phyloP scores from a whole-genome alignment of 345 rosid species.

The Aquilaria yunnanensis region DNA sequence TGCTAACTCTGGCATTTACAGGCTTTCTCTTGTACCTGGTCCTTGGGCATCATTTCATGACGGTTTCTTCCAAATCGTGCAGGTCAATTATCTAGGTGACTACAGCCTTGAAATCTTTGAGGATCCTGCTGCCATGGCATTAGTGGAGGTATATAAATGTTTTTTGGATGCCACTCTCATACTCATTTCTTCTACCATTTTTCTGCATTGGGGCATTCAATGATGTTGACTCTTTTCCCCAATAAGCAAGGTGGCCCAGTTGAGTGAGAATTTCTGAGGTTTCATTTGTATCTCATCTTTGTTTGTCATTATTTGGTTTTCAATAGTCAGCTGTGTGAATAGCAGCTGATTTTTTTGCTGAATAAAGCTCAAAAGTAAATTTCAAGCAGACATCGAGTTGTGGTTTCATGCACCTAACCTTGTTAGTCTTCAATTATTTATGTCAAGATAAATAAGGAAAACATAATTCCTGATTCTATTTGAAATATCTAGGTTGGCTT shows the following conservation, averaged over 20 bases:
- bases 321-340: too few species aligned
- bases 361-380: too few species aligned
- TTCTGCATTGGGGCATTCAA: background rate
- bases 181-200: background rate
- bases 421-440: too few species aligned
- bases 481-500: conserved; percentile 60
- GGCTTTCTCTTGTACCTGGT: too few species aligned
- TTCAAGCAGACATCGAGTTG: too few species aligned
- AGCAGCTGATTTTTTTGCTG: too few species aligned
- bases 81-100: conserved; percentile 87
- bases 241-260: conserved; percentile 5
- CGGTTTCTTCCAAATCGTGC: conserved; percentile 3
- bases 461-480: too few species aligned
- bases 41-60: background rate
- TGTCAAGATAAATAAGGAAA: too few species aligned
- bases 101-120: conserved; percentile 82
- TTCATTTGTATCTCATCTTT: background rate
- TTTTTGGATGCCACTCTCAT: background rate
- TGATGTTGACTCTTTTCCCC: conserved; percentile 2
- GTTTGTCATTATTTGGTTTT: too few species aligned
- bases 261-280: background rate
- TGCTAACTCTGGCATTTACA: too few species aligned
- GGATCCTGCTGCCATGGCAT: conserved; percentile 80
- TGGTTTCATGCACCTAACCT: too few species aligned
- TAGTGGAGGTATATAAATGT: conserved; percentile 55